A percentile compares a stretch with the other conserved stretches of the same genome.
These are phyloP conservation scores for Mariannaea elegans DNA, from an alignment of 2,329 filamentous ascomycete genomes.

Conservation along the genomic window DNA sequence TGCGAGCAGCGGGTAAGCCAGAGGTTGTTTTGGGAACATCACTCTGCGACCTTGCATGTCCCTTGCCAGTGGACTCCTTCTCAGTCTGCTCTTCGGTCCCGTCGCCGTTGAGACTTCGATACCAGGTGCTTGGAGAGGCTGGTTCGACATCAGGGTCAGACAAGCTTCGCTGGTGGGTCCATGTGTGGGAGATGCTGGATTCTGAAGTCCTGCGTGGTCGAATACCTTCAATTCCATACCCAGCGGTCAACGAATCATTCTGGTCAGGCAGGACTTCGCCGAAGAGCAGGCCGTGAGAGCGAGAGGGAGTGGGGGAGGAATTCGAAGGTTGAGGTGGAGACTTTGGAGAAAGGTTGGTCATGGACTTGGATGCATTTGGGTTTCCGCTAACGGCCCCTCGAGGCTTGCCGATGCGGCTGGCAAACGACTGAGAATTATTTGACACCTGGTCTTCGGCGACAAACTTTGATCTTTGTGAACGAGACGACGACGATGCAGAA, in stretches of 20 bases:
- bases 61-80: slow-evolving; percentile 40
- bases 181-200: slow-evolving; percentile 68
- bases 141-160: slow-evolving; percentile 67
- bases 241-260: slow-evolving; percentile 59
- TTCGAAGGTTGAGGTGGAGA: slow-evolving; percentile 45
- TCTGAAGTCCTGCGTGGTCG: slow-evolving; percentile 74
- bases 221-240: slow-evolving; percentile 67
- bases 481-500: slow-evolving; percentile 37
- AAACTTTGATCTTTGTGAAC: slow-evolving; percentile 57
- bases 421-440: slow-evolving; percentile 66
- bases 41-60: slow-evolving; percentile 65
- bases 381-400: slow-evolving; percentile 47
- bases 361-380: slow-evolving; percentile 47
- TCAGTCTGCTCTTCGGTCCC: slow-evolving; percentile 30
- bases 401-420: slow-evolving; percentile 66
- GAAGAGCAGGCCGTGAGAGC: slow-evolving; percentile 70
- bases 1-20: slow-evolving; percentile 43
- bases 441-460: slow-evolving; percentile 61
- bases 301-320: slow-evolving; percentile 46
- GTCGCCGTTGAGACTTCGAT: slow-evolving; percentile 52
- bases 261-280: slow-evolving; percentile 76
- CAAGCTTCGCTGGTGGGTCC: slow-evolving; percentile 60
- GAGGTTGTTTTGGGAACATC: slow-evolving; percentile 59
- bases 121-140: slow-evolving; percentile 74
- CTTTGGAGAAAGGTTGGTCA: slow-evolving; percentile 45